Conservation (phyloP, 2,329 filamentous ascomycete genomes). For the Calonectria pseudoreteaudii region DNA sequence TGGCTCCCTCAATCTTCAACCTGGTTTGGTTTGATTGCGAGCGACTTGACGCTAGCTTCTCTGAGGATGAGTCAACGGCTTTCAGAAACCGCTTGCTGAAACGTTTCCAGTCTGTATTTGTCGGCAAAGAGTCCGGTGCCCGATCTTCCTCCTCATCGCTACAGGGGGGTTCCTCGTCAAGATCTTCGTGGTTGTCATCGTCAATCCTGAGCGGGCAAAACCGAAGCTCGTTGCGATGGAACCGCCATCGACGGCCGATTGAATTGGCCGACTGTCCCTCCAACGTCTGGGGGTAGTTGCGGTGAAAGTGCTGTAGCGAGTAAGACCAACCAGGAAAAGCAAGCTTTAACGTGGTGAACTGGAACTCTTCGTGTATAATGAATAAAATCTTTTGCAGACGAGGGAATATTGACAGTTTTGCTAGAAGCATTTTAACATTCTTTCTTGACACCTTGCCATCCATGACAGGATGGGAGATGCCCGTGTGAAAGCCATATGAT, state of each 20-base stretch:
- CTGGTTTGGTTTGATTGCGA: constrained; percentile 5
- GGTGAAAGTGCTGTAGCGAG: constrained; percentile 28
- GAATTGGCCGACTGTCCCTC: constrained; percentile 20
- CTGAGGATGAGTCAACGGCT: constrained; percentile 25
- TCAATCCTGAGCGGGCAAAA: constrained; percentile 27
- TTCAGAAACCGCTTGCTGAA: constrained; percentile 34
- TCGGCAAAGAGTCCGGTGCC: constrained; percentile 30
- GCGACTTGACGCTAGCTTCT: constrained; percentile 14
- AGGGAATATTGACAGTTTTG: constrained; percentile 30
- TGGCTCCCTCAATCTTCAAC: constrained; percentile 31
- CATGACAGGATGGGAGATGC: constrained; percentile 34
- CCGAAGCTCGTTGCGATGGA: constrained; percentile 27
- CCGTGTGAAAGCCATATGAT: constrained; percentile 37
- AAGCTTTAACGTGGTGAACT: constrained; percentile 16
- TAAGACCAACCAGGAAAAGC: constrained; percentile 22
- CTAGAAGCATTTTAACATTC: constrained; percentile 33
- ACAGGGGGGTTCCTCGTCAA: constrained; percentile 12
- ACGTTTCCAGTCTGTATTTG: constrained; percentile 36
- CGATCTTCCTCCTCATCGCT: constrained; percentile 29
- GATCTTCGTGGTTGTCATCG: constrained; percentile 12
- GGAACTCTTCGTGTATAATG: constrained; percentile 34
- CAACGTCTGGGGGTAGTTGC: constrained; percentile 25
- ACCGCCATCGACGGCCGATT: constrained; percentile 21
- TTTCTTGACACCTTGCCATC: constrained; percentile 36
- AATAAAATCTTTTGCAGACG: constrained; percentile 30